These are phyloP conservation scores for Lentinula lateritia DNA, from an alignment of 768 basidiomycete genomes.

Conservation along the genomic window DNA sequence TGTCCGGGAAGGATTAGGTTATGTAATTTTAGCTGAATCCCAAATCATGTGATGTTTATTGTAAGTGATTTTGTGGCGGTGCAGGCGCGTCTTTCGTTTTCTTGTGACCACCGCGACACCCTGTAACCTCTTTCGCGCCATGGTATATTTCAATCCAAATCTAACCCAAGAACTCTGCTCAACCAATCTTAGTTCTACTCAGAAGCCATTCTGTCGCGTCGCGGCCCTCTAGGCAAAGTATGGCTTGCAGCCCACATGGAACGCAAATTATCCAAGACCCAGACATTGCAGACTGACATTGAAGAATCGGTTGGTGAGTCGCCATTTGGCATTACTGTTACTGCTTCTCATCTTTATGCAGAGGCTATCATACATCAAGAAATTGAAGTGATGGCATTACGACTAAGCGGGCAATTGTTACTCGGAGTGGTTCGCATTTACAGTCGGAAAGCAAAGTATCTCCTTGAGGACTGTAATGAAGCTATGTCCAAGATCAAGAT, in stretches of 20 bases:
- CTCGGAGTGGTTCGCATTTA: slow-evolving; percentile 98
- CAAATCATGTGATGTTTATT: slow-evolving; percentile 4
- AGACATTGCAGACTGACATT: slow-evolving; percentile 92
- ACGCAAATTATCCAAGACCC: slow-evolving; percentile 92
- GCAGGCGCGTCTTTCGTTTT: not conserved
- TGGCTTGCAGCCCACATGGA: slow-evolving; percentile 99
- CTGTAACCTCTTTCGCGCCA: slow-evolving; percentile 16
- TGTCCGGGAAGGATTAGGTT: not conserved
- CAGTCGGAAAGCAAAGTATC: slow-evolving; percentile 95
- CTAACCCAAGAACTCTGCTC: slow-evolving; percentile 3
- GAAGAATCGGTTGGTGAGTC: slow-evolving; percentile 83
- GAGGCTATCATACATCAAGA: slow-evolving; percentile 95
- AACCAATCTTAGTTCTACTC: slow-evolving; percentile 67
- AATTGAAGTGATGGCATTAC: slow-evolving; percentile 87
- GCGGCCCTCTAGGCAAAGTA: slow-evolving; percentile 92
- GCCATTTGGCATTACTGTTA: not conserved
- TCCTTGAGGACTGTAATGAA: slow-evolving; percentile 97
- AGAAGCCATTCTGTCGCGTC: slow-evolving; percentile 88
- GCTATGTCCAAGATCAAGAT: slow-evolving; percentile 93
- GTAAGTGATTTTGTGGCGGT: not conserved
- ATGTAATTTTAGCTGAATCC: not conserved
- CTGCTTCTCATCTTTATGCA: slow-evolving; percentile 17
- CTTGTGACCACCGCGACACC: slow-evolving; percentile 8
- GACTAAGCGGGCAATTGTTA: slow-evolving; percentile 93
- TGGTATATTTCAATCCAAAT: slow-evolving; percentile 16